Evolutionary conservation across 139 green algal genomes (phyloP).

Genomic region (Chara braunii): DNA sequence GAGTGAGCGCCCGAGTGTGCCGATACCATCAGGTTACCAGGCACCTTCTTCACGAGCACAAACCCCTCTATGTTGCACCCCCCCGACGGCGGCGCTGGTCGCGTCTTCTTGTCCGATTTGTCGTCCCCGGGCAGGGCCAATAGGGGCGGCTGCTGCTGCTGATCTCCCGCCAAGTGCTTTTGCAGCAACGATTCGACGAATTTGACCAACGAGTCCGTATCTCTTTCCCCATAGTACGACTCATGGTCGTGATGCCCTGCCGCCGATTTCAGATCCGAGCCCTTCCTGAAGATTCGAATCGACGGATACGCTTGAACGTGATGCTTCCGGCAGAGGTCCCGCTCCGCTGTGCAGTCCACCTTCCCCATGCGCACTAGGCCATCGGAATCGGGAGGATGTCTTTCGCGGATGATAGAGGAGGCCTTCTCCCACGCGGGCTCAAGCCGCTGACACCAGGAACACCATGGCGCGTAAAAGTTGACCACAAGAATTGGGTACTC

Average conservation of each 20-base stretch:
- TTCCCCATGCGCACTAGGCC: conserved; percentile 82
- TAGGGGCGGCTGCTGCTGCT: too few relatives aligned
- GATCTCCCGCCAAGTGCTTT: too few relatives aligned
- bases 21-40: conserved; percentile 37
- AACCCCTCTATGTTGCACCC: conserved; percentile 67
- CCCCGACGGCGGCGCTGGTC: background rate
- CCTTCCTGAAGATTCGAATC: conserved; percentile 84
- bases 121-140: too few relatives aligned
- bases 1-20: conserved; percentile 29
- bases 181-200: too few relatives aligned
- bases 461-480: conserved; percentile 96
- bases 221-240: conserved; percentile 72
- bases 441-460: conserved; percentile 90
- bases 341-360: conserved; percentile 84
- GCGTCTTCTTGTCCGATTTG: background rate
- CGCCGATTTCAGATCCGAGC: conserved; percentile 51
- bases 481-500: conserved; percentile 55
- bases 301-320: conserved; percentile 90
- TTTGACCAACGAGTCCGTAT: conserved; percentile 72
- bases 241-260: conserved; percentile 60
- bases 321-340: conserved; percentile 72
- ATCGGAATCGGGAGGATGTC: conserved; percentile 73
- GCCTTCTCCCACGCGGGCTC: conserved; percentile 88
- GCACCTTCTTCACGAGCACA: conserved; percentile 92
- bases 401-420: conserved; percentile 71